Evolutionary conservation across 164 flowering plant genomes (phyloP), one percentile per base, ranked within the genome.

Genomic region (Nymphaea thermarum): DNA sequence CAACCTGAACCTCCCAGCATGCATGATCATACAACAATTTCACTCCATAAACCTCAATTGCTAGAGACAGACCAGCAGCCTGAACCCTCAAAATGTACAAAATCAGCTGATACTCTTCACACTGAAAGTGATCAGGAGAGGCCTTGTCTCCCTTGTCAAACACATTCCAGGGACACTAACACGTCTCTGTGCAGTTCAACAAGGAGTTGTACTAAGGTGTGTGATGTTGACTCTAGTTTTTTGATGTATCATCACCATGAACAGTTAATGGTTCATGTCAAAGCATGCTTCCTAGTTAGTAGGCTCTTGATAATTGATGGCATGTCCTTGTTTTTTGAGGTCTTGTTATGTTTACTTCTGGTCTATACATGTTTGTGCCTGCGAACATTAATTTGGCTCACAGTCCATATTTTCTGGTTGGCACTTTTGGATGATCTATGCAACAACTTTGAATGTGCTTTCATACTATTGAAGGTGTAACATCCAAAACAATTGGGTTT

Each of bases 171-270:
- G 68, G 86, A 84, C 60, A 70, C 63, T 42, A 72, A 74, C 47
- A 91, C 84, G 73, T 43, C 47, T 8, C 79, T 71, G 67, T 71
- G 80, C 65, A 78, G 76, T 64, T 84, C 91, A 60, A 72, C 86
- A 0, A 84, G 95, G 78, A 89, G 96, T 73, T 89, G 97, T 73
- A 87, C 91, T 2, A 91, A 91, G 93, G 97, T 72, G 63, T 44
- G 60, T 57, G 36, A 25, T 25, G 36, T 25, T 25, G 36, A 25
- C 36, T 25, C 36, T 1, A 25, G 36, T 25, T 25, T 25, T 25
- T 25, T 25, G 36, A 25, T 25, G 36, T 25, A 25, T 25, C 36
- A 25, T 25, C 36, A 25, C 36, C 36, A 25, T 25, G 36, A 25
- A 25, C 36, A 25, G 36, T 25, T 25, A 25, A 25, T 25, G 36